Base-by-base conservation (phyloP, 2,329 filamentous ascomycete genomes). In the Alternaria metachromatica region DNA sequence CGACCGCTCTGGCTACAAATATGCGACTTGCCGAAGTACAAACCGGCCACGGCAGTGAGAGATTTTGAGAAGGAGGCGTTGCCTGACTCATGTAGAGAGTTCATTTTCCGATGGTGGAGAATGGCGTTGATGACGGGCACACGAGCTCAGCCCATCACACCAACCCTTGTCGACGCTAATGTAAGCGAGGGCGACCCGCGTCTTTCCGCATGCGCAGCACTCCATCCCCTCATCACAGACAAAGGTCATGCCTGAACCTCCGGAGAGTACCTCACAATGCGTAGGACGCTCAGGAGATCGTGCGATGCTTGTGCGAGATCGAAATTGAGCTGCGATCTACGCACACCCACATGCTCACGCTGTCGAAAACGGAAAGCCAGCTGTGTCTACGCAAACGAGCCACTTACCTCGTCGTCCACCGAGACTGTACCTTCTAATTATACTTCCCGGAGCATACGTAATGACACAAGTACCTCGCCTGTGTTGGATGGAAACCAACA, bases 251-350 rank as follows among this genome's bases (percentile, higher is more conserved):
- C 30, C 37, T n/a, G 10, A 53, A 41, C 49, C 30, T 53, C 20
- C 20, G 49, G 37, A 37, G 10, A 23, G 12, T 21, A 53, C 21
- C 30, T 54, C 62, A 68, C 33, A 62, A 88, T 88, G 86, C 85
- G 83, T 72, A 80, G 78, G 66, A 87, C 85, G n/a, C 85, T 88
- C 60, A 85, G 87, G 46, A 78, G 87, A 67, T 88, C 87, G 9
- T 88, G 87, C 77, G 80, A 81, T 67, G 82, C 86, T 15, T 88
- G 87, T 70, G 86, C 85, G 45, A 87, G 82, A 69, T 81, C 84
- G 5, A 88, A 88, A 69, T 82, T 85, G 65, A 83, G 84, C 62
- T 88, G 87, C 73, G 86, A 88, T 69, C 82, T 88, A 18, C 80
- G 79, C 28, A 85, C 81, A 1, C 87, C 87, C 5, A 81, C 78